Conservation (phyloP, 768 basidiomycete species). For the Russula dissimulans region DNA sequence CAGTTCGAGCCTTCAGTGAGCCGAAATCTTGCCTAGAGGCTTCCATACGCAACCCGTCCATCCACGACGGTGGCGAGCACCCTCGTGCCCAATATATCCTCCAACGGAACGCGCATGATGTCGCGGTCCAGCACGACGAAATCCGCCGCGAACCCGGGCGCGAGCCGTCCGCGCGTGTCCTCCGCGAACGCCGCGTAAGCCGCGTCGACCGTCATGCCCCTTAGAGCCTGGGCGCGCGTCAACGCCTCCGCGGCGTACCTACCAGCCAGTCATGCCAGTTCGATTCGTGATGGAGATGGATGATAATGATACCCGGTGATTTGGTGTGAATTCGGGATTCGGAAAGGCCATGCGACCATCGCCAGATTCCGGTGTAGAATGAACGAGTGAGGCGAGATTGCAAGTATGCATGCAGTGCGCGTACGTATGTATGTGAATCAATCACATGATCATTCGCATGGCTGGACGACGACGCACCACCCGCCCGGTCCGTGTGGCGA, state of each 20-base stretch:
- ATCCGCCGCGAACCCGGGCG: conserved; percentile 75
- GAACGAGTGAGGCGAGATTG: no score
- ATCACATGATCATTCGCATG: no score
- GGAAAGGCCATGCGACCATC: no score
- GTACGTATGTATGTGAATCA: no score
- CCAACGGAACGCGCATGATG: conserved; percentile 55
- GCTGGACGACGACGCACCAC: conserved; percentile 45
- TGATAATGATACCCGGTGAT: neutral
- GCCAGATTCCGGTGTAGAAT: no score
- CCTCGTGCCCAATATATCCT: conserved; percentile 55
- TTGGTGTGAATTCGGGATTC: no score
- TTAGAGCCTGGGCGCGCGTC: conserved; percentile 72
- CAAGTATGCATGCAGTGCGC: neutral
- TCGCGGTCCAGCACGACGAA: conserved; percentile 77
- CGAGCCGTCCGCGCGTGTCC: conserved; percentile 58
- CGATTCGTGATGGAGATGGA: neutral
- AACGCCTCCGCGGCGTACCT: conserved; percentile 76
- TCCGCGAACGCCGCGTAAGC: conserved; percentile 85
- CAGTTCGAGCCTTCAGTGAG: no score
- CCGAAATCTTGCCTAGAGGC: conserved; percentile 7
- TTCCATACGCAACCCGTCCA: conserved; percentile 58
- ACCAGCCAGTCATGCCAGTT: neutral
- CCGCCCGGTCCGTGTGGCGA: conserved; percentile 80
- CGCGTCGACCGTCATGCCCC: conserved; percentile 84
- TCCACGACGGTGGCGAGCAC: conserved; percentile 71